Base-by-base conservation (phyloP, 2,329 filamentous ascomycete genomes). In the Colletotrichum godetiae region DNA sequence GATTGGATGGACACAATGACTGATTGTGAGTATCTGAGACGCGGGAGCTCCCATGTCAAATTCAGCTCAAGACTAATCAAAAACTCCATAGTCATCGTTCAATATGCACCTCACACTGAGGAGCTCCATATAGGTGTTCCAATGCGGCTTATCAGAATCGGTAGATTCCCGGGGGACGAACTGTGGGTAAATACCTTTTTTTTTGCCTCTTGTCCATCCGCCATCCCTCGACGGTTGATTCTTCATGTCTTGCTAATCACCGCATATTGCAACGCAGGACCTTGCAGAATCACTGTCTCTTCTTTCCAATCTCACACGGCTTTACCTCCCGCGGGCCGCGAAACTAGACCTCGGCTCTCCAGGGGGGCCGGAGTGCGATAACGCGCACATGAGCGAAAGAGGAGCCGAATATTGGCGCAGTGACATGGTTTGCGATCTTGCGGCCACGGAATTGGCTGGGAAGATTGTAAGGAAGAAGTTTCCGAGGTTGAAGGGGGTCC, bases 11-110 rank as follows among this genome's bases (percentile, higher is more conserved):
- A 6, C 24, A 27, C 22, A 1, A 55, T 29, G 52, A n/a, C 22
- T 5, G 24, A 29, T 7, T 11, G 24, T 55, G 3, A 55, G 52
- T 55, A 6, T 0, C 27, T n/a, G 8, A 4, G 10, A 5, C 12
- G 42, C 0, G n/a, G 8, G 3, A 5, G 0, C 1, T 2, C 13
- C 1, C 10, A 8, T 11, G 0, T 8, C 22, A 27, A 6, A 27
- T 6, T 12, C 2, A 1, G 27, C 27, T 4, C 27, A 19, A n/a
- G 1, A 2, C 49, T 53, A n/a, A 53, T 2, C 0, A 4, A 13
- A 4, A 53, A 7, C 12, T 8, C 27, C 19, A 53, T 5, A 67
- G 56, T 52, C 13, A n/a, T 67, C 0, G 24, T 57, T 6, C 24
- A 42, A 27, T 35, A 53, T 2, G n/a, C 52, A 0, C 65, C 65